These are phyloP conservation scores for Neurospora sublineolata DNA, from an alignment of 495 filamentous ascomycete genomes.

Conservation along the genomic window DNA sequence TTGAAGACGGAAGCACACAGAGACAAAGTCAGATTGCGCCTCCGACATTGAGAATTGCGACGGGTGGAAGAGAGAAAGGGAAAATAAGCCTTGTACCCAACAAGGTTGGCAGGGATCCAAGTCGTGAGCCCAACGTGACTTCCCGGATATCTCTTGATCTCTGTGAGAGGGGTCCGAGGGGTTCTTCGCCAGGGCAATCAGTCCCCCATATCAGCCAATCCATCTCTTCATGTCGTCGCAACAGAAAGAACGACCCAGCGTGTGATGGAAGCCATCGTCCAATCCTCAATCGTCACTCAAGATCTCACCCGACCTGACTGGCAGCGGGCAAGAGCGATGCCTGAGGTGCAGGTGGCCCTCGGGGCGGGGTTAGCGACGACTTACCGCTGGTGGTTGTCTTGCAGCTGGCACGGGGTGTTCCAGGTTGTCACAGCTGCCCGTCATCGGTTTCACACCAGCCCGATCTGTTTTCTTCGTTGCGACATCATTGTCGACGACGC, in stretches of 20 bases:
- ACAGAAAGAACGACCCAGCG: background rate
- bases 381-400: background rate
- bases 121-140: background rate
- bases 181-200: background rate
- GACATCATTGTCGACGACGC: background rate
- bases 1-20: background rate
- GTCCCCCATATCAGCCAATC: background rate
- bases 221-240: background rate
- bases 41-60: background rate
- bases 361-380: background rate
- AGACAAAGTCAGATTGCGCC: background rate
- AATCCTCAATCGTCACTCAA: background rate
- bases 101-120: background rate
- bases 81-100: background rate
- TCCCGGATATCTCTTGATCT: background rate
- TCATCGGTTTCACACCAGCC: background rate
- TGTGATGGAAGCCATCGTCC: background rate
- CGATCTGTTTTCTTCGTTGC: background rate
- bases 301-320: background rate
- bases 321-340: background rate
- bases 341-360: background rate
- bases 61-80: background rate
- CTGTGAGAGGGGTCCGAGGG: background rate
- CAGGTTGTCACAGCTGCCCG: background rate
- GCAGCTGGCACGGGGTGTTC: background rate